These are phyloP conservation scores for Macrolepiota albuminosa DNA, from an alignment of 768 basidiomycete genomes.

Conservation along the genomic window DNA sequence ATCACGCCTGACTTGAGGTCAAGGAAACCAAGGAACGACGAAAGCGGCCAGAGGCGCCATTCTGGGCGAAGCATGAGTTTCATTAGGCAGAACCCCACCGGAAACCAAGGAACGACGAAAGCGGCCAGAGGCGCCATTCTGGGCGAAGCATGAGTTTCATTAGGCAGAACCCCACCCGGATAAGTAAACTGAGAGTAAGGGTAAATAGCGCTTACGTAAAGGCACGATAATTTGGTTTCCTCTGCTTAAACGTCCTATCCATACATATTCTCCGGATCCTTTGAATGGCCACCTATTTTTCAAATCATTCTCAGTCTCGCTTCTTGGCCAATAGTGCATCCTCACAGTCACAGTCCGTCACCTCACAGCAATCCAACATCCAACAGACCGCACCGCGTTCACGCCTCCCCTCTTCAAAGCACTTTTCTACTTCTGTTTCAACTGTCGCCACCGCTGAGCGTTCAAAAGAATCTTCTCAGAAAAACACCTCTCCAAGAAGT, in stretches of 20 bases:
- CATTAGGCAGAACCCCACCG: constrained; percentile 42
- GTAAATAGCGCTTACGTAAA: constrained; percentile 12
- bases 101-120: constrained; percentile 78
- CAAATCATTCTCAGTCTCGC: constrained; percentile 74
- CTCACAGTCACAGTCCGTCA: constrained; percentile 16
- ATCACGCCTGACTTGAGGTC: constrained; percentile 95
- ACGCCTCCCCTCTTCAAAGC: constrained; percentile 60
- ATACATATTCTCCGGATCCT: constrained; percentile 10
- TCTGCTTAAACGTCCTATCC: neutral
- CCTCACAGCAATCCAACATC: constrained; percentile 19
- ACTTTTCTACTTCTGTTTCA: constrained; percentile 59
- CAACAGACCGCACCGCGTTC: constrained; percentile 28
- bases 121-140: constrained; percentile 80
- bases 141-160: constrained; percentile 83
- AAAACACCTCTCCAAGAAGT: constrained; percentile 30
- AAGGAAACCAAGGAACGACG: constrained; percentile 79
- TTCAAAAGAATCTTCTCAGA: constrained; percentile 36
- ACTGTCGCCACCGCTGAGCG: constrained; percentile 40
- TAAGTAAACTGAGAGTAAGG: neutral
- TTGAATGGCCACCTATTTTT: constrained; percentile 71
- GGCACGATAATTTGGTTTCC: constrained; percentile 7
- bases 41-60: constrained; percentile 79
- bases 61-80: constrained; percentile 78
- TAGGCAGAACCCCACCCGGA: constrained; percentile 4
- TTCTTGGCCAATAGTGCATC: constrained; percentile 52